Evolutionary conservation across 2,329 filamentous ascomycete species (phyloP).

Genomic region (Didymella segeticola): DNA sequence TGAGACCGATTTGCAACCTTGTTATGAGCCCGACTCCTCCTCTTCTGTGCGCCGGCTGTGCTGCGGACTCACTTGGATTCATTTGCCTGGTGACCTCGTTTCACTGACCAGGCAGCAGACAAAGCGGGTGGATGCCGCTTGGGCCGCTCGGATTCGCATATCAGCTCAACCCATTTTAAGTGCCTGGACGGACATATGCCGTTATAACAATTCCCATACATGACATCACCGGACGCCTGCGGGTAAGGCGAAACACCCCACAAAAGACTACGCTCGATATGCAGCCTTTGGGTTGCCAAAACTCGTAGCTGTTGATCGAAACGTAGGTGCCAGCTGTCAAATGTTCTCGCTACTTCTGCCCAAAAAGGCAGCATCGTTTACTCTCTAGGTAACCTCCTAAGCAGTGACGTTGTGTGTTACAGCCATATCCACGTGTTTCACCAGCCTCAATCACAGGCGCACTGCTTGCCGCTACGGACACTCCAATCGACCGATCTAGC

Average conservation of each 20-base stretch:
- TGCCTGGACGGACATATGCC: background rate
- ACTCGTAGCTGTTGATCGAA: background rate
- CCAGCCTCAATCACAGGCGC: constrained; percentile 11
- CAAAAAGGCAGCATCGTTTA: background rate
- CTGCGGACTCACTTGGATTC: constrained; percentile 7
- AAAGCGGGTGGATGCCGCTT: constrained; percentile 1
- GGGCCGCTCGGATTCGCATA: background rate
- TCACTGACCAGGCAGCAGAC: constrained; percentile 1
- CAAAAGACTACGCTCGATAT: background rate
- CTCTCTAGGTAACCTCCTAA: background rate
- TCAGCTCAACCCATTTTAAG: background rate
- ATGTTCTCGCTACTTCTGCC: constrained; percentile 9
- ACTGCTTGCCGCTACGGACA: constrained; percentile 3
- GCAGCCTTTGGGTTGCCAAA: background rate
- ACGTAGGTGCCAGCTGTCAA: constrained; percentile 4
- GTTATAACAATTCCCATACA: constrained; percentile 6
- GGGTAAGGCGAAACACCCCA: constrained; percentile 10
- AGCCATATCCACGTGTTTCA: constrained; percentile 24
- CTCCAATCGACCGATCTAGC: constrained; percentile 13
- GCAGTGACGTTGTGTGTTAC: constrained; percentile 7
- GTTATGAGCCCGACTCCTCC: background rate
- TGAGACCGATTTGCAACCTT: constrained; percentile 13
- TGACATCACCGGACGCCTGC: constrained; percentile 8
- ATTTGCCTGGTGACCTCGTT: background rate
- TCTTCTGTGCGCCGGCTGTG: constrained; percentile 1